Evolutionary conservation across 176 grass and related monocot genomes (phyloP), one percentile per base, ranked within the genome.

Genomic region (Saccharum spontaneum): DNA sequence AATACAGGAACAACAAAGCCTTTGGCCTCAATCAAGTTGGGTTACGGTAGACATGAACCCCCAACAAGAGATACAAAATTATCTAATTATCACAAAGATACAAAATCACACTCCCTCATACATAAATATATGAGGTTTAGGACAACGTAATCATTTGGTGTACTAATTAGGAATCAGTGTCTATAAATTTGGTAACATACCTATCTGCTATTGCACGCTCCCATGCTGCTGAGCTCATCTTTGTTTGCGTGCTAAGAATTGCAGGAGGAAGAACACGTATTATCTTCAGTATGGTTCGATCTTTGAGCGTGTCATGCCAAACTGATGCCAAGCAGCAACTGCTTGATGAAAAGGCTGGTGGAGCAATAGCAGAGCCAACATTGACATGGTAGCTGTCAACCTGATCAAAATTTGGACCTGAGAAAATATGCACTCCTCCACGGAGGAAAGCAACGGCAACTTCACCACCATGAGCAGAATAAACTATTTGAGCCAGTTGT

Each of bases 341-440:
- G 55, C 90, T 96, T 30, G 97, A 96, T 37, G 97, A 99, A 86
- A 99, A 99, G 67, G 91, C 97, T 87, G 97, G 97, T 65, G 90
- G 69, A 87, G 97, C 91, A 92, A 99, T 99, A 66, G 85, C 91
- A n/a, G 97, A 96, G 77, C 91, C 97, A 87, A 99, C 93, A 82
- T 99, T 99, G 37, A 94, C 88, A 87, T 96, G 97, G 82, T 96
- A 96, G 81, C 90, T 99, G 30, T 99, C 97, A 71, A 99, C 88
- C 75, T 92, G 86, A 85, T 94, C 92, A 88, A 99, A 99, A 71
- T 93, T 86, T 85, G 90, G 91, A 72, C 97, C 91, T 0, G 93
- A 99, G 68, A 99, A 99, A 76, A 99, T 96, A 75, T 99, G 93
- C 79, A 99, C 97, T 85, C 93, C 97, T 62, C 97, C 97, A 87